Evolutionary conservation across 768 basidiomycete species (phyloP).

Genomic region (Kwoniella sp.): DNA sequence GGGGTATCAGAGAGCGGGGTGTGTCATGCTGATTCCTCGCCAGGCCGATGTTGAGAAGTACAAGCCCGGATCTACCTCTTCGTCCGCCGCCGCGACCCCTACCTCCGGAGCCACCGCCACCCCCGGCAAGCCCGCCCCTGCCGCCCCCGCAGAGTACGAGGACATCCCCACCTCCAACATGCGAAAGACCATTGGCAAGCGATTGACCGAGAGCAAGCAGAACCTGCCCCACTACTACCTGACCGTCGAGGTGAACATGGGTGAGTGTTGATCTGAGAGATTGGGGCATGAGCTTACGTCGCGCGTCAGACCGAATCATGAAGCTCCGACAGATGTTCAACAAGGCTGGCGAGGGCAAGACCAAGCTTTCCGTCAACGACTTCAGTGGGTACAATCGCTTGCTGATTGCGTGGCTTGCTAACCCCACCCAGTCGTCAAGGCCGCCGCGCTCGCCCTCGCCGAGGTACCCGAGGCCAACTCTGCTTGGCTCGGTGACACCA

Average conservation of each 20-base stretch:
- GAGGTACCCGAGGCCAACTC: slow-evolving; percentile 98
- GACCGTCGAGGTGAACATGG: slow-evolving; percentile 93
- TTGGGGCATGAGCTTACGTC: background rate
- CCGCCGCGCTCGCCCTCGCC: slow-evolving; percentile 77
- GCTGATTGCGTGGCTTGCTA: background rate
- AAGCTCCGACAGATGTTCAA: slow-evolving; percentile 97
- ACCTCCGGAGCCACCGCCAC: slow-evolving; percentile 56
- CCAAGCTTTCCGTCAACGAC: slow-evolving; percentile 92
- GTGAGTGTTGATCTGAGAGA: slow-evolving; percentile 62
- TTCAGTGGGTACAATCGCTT: slow-evolving; percentile 56
- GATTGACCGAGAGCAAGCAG: slow-evolving; percentile 88
- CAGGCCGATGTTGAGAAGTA: slow-evolving; percentile 79
- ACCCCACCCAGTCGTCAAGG: slow-evolving; percentile 67
- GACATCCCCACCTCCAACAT: slow-evolving; percentile 90
- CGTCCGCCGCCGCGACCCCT: slow-evolving; percentile 54
- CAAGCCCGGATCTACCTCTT: slow-evolving; percentile 56
- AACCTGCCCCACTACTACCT: slow-evolving; percentile 96
- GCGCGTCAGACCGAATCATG: slow-evolving; percentile 55
- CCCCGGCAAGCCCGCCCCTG: slow-evolving; percentile 53
- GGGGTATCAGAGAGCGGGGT: background rate
- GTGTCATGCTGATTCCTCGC: background rate
- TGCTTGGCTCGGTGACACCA: slow-evolving; percentile 92
- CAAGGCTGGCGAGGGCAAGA: slow-evolving; percentile 58
- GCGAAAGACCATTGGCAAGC: slow-evolving; percentile 85
- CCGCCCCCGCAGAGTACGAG: slow-evolving; percentile 62